phyloP scores from a whole-genome alignment of 2,329 filamentous ascomycete species.

The Claviceps maximensis region DNA sequence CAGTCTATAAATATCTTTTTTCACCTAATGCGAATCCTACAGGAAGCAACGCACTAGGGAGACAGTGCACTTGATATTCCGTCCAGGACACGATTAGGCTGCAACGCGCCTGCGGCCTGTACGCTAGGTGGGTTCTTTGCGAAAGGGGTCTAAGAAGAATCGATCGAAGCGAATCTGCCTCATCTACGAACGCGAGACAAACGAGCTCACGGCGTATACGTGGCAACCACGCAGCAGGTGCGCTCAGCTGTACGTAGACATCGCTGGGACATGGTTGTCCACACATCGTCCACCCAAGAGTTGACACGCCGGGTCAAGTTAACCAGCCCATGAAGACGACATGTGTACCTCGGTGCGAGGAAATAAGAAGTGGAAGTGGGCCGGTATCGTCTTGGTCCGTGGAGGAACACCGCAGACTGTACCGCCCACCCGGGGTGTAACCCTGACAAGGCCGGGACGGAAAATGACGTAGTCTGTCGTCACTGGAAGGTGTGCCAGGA shows the following conservation, averaged over 20 bases:
- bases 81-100: too few relatives aligned
- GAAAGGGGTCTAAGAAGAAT: slow-evolving; percentile 76
- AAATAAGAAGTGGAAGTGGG: too few relatives aligned
- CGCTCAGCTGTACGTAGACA: slow-evolving; percentile 65
- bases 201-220: slow-evolving; percentile 83
- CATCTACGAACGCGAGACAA: slow-evolving; percentile 76
- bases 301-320: too few relatives aligned
- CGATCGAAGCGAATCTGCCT: slow-evolving; percentile 56
- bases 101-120: too few relatives aligned
- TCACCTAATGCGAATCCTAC: too few relatives aligned
- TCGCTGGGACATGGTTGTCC: slow-evolving; percentile 37
- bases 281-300: neutral
- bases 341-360: too few relatives aligned
- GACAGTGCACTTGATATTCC: too few relatives aligned
- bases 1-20: too few relatives aligned
- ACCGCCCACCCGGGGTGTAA: neutral
- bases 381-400: too few relatives aligned
- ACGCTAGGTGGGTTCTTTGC: too few relatives aligned
- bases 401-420: too few relatives aligned
- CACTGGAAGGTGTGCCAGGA: neutral
- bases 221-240: slow-evolving; percentile 64
- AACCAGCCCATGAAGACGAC: neutral
- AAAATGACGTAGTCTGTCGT: neutral
- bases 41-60: too few relatives aligned
- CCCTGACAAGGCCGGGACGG: neutral